Evolutionary conservation across 306 rosid species (phyloP).

Genomic region (Pueraria montana): DNA sequence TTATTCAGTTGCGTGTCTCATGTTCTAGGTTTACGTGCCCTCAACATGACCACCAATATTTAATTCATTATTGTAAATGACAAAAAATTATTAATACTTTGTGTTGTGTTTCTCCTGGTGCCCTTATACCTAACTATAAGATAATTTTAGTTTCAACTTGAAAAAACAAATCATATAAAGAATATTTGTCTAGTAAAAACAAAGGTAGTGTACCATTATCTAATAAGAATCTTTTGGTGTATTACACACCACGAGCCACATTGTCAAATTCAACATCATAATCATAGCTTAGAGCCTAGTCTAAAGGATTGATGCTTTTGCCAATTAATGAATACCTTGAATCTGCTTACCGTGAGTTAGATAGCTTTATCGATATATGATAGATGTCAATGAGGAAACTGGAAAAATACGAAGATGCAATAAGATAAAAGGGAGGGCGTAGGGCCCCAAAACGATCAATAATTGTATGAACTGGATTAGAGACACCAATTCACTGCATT

Average conservation of each 20-base stretch:
- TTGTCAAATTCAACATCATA: background rate
- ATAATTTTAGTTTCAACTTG: background rate
- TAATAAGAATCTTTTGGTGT: background rate
- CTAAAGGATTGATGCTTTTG: no score
- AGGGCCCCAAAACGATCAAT: no score
- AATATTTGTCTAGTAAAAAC: background rate
- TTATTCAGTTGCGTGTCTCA: background rate
- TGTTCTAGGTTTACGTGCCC: background rate
- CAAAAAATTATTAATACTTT: background rate
- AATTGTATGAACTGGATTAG: no score
- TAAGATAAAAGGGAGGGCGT: no score
- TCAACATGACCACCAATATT: background rate
- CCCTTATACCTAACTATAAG: conserved; percentile 16
- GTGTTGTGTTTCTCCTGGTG: conserved; percentile 6
- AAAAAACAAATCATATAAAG: no score
- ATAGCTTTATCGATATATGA: no score
- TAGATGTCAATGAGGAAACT: no score
- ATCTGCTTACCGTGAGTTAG: no score
- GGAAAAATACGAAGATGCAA: no score
- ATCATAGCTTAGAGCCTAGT: no score
- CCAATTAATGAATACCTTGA: no score
- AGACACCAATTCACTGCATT: no score
- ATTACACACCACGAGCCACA: background rate
- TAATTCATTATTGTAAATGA: background rate
- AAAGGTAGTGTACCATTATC: background rate